phyloP scores from a whole-genome alignment of 441 rosid genomes.

The Euphorbia schlechtendalii region DNA sequence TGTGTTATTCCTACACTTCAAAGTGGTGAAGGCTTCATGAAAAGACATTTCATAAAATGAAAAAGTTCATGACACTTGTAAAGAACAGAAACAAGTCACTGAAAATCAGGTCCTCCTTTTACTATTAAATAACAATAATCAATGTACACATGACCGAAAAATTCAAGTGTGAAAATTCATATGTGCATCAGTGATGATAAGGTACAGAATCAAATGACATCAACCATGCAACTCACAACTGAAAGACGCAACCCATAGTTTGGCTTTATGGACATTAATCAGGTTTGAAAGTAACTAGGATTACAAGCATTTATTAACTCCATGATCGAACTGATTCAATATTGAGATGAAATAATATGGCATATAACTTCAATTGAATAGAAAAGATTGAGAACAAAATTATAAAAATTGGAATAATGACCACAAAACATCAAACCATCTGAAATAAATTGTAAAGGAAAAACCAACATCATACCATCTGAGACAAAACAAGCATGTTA shows the following conservation, averaged over 20 bases:
- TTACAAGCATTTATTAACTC: too few species aligned
- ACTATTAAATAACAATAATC: neutral
- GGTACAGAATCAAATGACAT: neutral
- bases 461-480: too few species aligned
- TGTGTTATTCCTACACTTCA: neutral
- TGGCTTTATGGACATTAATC: too few species aligned
- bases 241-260: neutral
- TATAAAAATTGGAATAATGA: too few species aligned
- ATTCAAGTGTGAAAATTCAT: neutral
- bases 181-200: neutral
- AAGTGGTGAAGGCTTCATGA: neutral
- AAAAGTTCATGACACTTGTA: neutral
- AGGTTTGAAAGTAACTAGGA: too few species aligned
- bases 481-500: too few species aligned
- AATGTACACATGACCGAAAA: neutral
- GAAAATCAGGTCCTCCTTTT: neutral
- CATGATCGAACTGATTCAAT: too few species aligned
- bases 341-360: too few species aligned
- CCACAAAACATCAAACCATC: too few species aligned
- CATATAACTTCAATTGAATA: too few species aligned
- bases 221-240: neutral
- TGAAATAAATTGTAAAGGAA: too few species aligned
- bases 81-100: neutral
- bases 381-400: too few species aligned
- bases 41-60: neutral